These are phyloP conservation scores for Oryza australiensis DNA, from an alignment of 176 grass and related monocot species.

Conservation along the genomic window DNA sequence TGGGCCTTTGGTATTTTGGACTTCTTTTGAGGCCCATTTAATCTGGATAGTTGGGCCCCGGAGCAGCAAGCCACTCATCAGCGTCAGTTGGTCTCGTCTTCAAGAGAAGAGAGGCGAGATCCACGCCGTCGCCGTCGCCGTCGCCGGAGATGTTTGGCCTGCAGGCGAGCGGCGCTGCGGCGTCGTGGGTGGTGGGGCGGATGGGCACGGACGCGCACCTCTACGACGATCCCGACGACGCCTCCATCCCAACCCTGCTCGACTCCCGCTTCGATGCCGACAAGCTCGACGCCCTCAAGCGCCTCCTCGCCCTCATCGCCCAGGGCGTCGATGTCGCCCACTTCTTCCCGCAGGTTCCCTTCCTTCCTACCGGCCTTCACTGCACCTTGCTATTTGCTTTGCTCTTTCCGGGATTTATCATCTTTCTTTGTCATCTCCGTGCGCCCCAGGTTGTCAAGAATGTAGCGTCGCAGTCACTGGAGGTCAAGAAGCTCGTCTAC, in stretches of 20 bases:
- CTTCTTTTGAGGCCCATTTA: neutral
- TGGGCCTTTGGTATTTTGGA: neutral
- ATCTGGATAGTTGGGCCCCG: neutral
- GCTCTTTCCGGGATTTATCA: too few species aligned
- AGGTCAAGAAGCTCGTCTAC: slow-evolving; percentile 98
- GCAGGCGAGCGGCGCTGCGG: slow-evolving; percentile 63
- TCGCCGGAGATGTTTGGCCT: slow-evolving; percentile 58
- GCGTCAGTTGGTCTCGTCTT: neutral
- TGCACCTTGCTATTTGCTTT: neutral
- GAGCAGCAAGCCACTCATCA: too few species aligned
- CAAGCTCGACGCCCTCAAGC: slow-evolving; percentile 88
- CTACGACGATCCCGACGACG: slow-evolving; percentile 96
- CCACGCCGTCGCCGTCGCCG: neutral
- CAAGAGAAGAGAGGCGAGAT: slow-evolving; percentile 2
- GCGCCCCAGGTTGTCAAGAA: slow-evolving; percentile 80
- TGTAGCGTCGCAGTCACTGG: slow-evolving; percentile 75
- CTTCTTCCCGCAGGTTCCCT: slow-evolving; percentile 72
- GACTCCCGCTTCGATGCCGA: slow-evolving; percentile 90
- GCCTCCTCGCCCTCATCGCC: slow-evolving; percentile 83
- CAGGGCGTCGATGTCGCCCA: slow-evolving; percentile 83
- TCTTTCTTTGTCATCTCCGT: neutral
- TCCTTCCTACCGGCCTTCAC: neutral
- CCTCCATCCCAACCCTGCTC: slow-evolving; percentile 70
- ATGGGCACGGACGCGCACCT: slow-evolving; percentile 96
- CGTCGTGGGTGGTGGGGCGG: slow-evolving; percentile 75